These are phyloP conservation scores for Begonia peltatifolia DNA, from an alignment of 306 rosid genomes.

Conservation along the genomic window DNA sequence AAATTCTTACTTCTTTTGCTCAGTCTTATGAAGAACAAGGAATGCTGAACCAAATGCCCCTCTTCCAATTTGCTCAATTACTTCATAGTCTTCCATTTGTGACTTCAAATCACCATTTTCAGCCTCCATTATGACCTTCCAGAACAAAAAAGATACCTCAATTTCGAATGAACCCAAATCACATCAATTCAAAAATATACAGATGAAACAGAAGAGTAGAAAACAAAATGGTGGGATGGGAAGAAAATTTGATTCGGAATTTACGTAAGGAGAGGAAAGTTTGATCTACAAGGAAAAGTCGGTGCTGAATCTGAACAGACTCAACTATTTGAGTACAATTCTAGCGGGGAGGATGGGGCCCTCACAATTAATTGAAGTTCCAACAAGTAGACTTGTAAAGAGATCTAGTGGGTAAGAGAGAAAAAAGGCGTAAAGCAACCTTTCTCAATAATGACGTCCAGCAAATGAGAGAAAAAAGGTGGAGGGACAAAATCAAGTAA, in stretches of 20 bases:
- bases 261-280: slow-evolving; percentile 5
- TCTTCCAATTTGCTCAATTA: slow-evolving; percentile 71
- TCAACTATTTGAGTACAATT: slow-evolving; percentile 11
- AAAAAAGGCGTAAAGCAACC: slow-evolving; percentile 22
- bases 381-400: slow-evolving; percentile 15
- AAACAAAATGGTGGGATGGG: slow-evolving; percentile 1
- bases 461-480: slow-evolving; percentile 11
- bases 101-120: slow-evolving; percentile 43
- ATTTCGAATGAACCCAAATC: slow-evolving; percentile 3
- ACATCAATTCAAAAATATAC: slow-evolving; percentile 13
- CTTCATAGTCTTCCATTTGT: slow-evolving; percentile 66
- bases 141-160: slow-evolving; percentile 17
- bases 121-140: slow-evolving; percentile 43
- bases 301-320: background rate
- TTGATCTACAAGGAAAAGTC: slow-evolving; percentile 1
- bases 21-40: slow-evolving; percentile 59
- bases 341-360: background rate
- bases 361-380: slow-evolving; percentile 14
- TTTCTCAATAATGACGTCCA: slow-evolving; percentile 23
- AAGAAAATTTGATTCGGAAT: background rate
- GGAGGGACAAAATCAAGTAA: slow-evolving; percentile 16
- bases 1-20: slow-evolving; percentile 46
- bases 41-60: slow-evolving; percentile 74
- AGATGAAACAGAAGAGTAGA: background rate
- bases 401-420: slow-evolving; percentile 20